A percentile compares a stretch with the other conserved stretches of the same genome.
phyloP scores from a whole-genome alignment of 2,329 filamentous ascomycete genomes.

The Claviceps maximensis region DNA sequence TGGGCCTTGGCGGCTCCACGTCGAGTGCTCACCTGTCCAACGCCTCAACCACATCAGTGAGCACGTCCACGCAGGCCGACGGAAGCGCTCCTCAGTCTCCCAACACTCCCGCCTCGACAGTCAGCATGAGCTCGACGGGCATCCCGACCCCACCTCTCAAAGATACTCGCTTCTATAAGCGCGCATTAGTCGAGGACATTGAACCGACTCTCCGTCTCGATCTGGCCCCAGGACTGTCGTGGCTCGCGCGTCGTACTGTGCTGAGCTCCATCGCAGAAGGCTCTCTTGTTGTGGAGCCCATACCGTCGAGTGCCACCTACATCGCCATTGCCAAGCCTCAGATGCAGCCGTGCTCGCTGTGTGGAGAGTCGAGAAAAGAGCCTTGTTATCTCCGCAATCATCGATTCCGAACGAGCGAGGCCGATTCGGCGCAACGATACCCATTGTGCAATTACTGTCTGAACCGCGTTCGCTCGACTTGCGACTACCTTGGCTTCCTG shows the following conservation, averaged over 20 bases:
- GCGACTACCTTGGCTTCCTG: constrained; percentile 85
- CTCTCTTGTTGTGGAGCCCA: constrained; percentile 77
- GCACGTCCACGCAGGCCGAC: constrained; percentile 32
- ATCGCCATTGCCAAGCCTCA: constrained; percentile 37
- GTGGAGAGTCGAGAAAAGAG: constrained; percentile 68
- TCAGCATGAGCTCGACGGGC: constrained; percentile 30
- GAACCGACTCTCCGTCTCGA: constrained; percentile 89
- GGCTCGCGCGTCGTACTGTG: constrained; percentile 80
- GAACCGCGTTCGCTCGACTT: constrained; percentile 68
- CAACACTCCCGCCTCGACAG: constrained; percentile 40
- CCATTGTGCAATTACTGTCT: constrained; percentile 85
- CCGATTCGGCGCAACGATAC: constrained; percentile 75
- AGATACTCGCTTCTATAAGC: constrained; percentile 90
- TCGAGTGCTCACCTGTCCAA: constrained; percentile 40
- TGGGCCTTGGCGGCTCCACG: constrained; percentile 32
- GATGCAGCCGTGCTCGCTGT: constrained; percentile 65
- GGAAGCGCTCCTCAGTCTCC: constrained; percentile 45
- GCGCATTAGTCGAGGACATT: constrained; percentile 76
- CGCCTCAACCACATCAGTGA: constrained; percentile 46
- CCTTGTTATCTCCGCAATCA: constrained; percentile 63
- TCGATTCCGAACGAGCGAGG: constrained; percentile 80
- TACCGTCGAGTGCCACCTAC: constrained; percentile 46
- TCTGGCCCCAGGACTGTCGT: constrained; percentile 78
- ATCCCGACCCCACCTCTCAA: constrained; percentile 51
- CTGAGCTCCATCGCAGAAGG: constrained; percentile 74